A percentile compares a stretch with the other conserved stretches of the same genome.
These are phyloP conservation scores for Flammula alnicola DNA, from an alignment of 1,284 basidiomycete genomes.

Conservation along the genomic window DNA sequence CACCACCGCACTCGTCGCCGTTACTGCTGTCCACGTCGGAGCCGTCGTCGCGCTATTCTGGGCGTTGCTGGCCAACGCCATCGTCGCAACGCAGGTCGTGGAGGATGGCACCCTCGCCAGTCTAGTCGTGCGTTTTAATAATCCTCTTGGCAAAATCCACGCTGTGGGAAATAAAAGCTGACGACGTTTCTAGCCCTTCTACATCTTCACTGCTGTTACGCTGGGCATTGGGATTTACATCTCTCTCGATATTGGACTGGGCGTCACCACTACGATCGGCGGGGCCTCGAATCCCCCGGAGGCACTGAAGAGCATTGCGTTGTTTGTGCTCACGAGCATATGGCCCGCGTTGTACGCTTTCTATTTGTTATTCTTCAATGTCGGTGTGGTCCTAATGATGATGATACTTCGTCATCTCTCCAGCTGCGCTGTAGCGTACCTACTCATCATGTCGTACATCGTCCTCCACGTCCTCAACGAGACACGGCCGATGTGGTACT, in stretches of 20 bases:
- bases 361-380: not conserved
- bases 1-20: slow-evolving; percentile 62
- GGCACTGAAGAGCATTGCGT: slow-evolving; percentile 62
- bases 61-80: slow-evolving; percentile 76
- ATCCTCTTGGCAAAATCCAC: not conserved
- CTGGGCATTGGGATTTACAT: slow-evolving; percentile 79
- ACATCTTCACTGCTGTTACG: slow-evolving; percentile 60
- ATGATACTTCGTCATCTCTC: not conserved
- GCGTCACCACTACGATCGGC: slow-evolving; percentile 64
- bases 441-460: slow-evolving; percentile 76
- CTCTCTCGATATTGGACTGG: slow-evolving; percentile 74
- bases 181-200: slow-evolving; percentile 57
- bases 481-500: slow-evolving; percentile 72
- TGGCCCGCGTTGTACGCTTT: slow-evolving; percentile 79
- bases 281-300: slow-evolving; percentile 56
- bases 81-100: slow-evolving; percentile 82
- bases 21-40: slow-evolving; percentile 79
- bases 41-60: slow-evolving; percentile 76
- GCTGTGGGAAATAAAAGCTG: not conserved
- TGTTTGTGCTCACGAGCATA: slow-evolving; percentile 82
- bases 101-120: slow-evolving; percentile 82
- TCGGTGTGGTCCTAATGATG: no score
- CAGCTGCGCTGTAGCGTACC: slow-evolving; percentile 71
- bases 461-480: slow-evolving; percentile 75
- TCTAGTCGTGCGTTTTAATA: slow-evolving; percentile 58